Evolutionary conservation across 2,329 filamentous ascomycete genomes (phyloP), one percentile per base, ranked within the genome.

Genomic region (Lasiodiplodia sp.): DNA sequence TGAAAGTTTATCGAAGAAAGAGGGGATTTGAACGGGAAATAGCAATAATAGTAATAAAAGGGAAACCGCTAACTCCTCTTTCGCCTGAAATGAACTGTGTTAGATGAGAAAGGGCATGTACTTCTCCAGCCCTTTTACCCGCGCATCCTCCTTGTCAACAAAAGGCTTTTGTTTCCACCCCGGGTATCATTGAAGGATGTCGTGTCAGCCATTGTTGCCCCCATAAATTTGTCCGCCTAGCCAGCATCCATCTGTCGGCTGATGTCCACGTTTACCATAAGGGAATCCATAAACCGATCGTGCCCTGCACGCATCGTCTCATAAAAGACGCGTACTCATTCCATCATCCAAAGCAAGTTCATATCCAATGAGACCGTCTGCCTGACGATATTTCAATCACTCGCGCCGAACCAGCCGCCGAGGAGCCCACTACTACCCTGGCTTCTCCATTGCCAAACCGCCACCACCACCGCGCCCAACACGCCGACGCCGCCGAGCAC

Each of bases 401-500:
- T 12, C 23, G n/a, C 60, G 6, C 60, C n/a, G n/a, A 64, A 51
- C 60, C 60, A 66, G 8, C 63, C 37, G 28, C 51, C 63, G 25
- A 66, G 23, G 14, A 66, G 21, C 10, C 63, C 51, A 31, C 51
- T 12, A 6, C 23, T 66, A 1, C 65, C 65, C 44, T 67, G 65
- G 5, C 28, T 51, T 28, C 31, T 51, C 65, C 65, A 67, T 16
- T 67, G 66, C 57, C 78, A 78, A 16, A 80, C 75, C 25, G 76
- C 76, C 21, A 92, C 83, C 25, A 89, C 87, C 44, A 95, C 77
- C 16, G 91, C 92, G 3, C 93, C 91, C 3, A 96, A 77, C 34
- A 96, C 82, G 0, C 93, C 90, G 66, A 94, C 83, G 64, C 91
- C 89, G 16, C 93, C 91, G 25, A 94, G 79, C 6, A 96, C 83